Percentiles rank a stretch among this genome's conserved stretches.
Conservation (phyloP, 164 flowering plant species). For the Tinospora cordifolia region DNA sequence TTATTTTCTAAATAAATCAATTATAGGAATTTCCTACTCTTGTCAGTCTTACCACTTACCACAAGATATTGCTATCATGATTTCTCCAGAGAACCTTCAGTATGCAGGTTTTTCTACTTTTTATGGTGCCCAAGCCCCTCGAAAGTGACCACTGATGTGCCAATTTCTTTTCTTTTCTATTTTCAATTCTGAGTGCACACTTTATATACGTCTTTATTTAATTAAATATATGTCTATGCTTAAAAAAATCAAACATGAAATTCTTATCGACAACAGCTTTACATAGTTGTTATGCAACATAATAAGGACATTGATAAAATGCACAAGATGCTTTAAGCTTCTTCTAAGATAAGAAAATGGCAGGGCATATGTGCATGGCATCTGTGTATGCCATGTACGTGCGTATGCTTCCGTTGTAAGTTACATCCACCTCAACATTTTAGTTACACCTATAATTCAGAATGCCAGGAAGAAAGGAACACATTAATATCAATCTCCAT, state of each 20-base stretch:
- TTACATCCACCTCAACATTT: neutral
- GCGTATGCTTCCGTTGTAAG: neutral
- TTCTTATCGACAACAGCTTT: neutral
- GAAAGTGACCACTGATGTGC: no score
- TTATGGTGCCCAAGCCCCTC: no score
- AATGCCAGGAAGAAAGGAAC: neutral
- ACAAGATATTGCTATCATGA: neutral
- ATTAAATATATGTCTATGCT: no score
- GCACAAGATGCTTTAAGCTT: neutral
- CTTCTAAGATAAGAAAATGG: neutral
- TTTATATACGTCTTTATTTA: no score
- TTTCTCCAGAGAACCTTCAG: neutral
- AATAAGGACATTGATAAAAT: neutral
- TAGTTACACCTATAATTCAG: neutral
- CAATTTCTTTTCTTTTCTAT: no score
- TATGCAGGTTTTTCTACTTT: no score
- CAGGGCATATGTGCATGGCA: neutral
- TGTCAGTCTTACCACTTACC: neutral
- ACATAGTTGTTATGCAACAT: neutral
- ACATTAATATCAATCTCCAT: neutral
- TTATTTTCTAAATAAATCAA: neutral
- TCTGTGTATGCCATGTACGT: neutral
- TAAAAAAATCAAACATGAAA: no score
- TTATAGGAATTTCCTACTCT: neutral
- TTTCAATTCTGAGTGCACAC: no score